Conservation (phyloP, 352 stramenopile genomes). For the Globisporangium barbulae region DNA sequence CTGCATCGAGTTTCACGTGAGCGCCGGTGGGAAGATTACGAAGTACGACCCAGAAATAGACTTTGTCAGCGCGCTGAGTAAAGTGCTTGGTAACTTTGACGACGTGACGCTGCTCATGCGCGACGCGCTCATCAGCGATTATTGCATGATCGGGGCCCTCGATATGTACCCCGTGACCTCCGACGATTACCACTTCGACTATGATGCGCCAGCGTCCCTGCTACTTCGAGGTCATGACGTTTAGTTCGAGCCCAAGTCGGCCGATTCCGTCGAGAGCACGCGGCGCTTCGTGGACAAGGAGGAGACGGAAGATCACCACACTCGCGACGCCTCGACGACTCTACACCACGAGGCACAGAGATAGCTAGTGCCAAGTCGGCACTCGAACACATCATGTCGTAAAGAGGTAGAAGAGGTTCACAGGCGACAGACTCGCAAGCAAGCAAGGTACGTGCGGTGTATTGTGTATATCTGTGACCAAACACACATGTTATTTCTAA, state of each 20-base stretch:
- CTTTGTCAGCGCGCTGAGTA: constrained; percentile 16
- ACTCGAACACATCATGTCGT: constrained; percentile 9
- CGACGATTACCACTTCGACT: too few species aligned
- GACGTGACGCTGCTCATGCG: constrained; percentile 8
- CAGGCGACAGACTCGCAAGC: too few species aligned
- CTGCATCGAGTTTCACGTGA: constrained; percentile 19
- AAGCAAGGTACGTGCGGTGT: neutral
- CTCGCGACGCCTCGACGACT: too few species aligned
- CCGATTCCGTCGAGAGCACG: neutral
- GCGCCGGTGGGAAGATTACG: constrained; percentile 9
- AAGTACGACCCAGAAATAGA: constrained; percentile 20
- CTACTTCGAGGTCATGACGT: too few species aligned
- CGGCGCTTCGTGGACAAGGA: neutral
- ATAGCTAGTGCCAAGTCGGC: neutral
- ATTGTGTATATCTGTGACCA: neutral
- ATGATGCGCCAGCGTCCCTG: too few species aligned
- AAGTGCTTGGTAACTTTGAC: constrained; percentile 14
- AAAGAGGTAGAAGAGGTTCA: neutral
- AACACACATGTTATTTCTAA: neutral
- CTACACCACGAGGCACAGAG: neutral
- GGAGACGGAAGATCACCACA: too few species aligned
- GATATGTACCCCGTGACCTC: neutral
- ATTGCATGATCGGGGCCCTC: constrained; percentile 10
- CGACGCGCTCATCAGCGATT: constrained; percentile 13
- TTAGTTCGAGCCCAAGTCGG: neutral